phyloP scores from a whole-genome alignment of 345 rosid genomes.

The Kandelia obovata region DNA sequence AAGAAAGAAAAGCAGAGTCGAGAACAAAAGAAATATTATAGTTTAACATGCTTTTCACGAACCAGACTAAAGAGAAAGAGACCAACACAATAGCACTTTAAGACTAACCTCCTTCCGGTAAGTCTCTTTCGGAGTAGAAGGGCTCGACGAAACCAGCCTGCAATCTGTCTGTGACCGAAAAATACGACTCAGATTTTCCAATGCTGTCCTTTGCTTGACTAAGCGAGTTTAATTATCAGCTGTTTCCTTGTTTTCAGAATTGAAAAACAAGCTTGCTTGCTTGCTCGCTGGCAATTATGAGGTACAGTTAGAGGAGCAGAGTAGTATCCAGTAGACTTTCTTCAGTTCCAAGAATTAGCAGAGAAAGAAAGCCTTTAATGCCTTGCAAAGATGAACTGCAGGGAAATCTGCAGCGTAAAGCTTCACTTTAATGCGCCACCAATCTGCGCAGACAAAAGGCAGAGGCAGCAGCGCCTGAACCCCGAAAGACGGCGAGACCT shows the following conservation, averaged over 20 bases:
- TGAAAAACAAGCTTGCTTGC: not conserved
- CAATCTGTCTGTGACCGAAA: not conserved
- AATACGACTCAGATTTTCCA: not conserved
- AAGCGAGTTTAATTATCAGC: not conserved
- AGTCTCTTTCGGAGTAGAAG: constrained; percentile 13
- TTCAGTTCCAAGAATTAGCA: constrained; percentile 22
- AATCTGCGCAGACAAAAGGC: constrained; percentile 21
- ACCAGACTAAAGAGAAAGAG: not conserved
- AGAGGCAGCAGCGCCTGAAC: constrained; percentile 4
- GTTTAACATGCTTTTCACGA: not conserved
- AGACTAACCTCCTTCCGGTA: constrained; percentile 10
- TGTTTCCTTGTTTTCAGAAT: constrained; percentile 15
- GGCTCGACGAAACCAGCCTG: constrained; percentile 5
- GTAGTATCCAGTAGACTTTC: constrained; percentile 12
- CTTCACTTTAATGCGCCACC: constrained; percentile 22
- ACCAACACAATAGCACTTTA: not conserved
- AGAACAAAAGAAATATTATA: not conserved
- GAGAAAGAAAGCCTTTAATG: constrained; percentile 21
- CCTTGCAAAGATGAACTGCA: constrained; percentile 5
- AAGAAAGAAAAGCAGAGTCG: not conserved
- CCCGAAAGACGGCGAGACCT: constrained; percentile 27
- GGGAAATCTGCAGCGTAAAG: constrained; percentile 1
- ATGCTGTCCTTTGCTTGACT: constrained; percentile 17
- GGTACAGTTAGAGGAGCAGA: not conserved
- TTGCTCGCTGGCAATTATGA: not conserved